Base-by-base conservation (phyloP, 176 grass and related monocot genomes). In the Typha latifolia region DNA sequence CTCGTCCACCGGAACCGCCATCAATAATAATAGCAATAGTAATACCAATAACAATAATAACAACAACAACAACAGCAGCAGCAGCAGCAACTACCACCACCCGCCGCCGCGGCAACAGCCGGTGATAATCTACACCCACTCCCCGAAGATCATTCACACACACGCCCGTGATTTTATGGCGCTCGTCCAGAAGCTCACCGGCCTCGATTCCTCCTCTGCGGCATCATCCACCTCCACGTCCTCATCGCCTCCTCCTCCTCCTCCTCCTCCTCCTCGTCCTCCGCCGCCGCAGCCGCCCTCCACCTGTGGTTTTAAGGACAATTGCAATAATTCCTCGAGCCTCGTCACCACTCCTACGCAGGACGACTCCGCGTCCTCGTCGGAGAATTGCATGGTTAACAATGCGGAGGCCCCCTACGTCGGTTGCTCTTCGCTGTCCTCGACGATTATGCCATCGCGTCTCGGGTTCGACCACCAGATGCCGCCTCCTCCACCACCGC, bases 151-250 rank as follows among this genome's bases (percentile, higher is more conserved):
- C 73, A 90, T 90, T 69, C 83, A 71, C 69, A 83, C 87, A 27
- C 72, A 56, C 26, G 75, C 87, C 3, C 61, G 55, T 20, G 80
- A 90, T 62, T 86, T 90, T 83, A 83, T 86, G 83, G 72, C 83
- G 72, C 79, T 90, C 77, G 83, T 90, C 34, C 87, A 90, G 83
- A 90, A 75, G 62, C 87, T 90, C 77, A 90, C 83, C 22, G 80
- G 83, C 56, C 77, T 65, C n/a, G 80, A 82, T 19, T 26, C 52
- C 47, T 47, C 78, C 63, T 3, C 51, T 20, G 51, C 7, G 15
- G 11, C 29, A 15, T n/a, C 18, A 14, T 43, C 51, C 66, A 2
- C 66, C 22, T 50, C 66, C 20, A 34, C 57, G 32, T 15, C 37
- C 37, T 21, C 31, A 4, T 14, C 32, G 13, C 3, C 9, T 14